phyloP scores from a whole-genome alignment of 176 grass and related monocot genomes.

The Melocanna baccifera region DNA sequence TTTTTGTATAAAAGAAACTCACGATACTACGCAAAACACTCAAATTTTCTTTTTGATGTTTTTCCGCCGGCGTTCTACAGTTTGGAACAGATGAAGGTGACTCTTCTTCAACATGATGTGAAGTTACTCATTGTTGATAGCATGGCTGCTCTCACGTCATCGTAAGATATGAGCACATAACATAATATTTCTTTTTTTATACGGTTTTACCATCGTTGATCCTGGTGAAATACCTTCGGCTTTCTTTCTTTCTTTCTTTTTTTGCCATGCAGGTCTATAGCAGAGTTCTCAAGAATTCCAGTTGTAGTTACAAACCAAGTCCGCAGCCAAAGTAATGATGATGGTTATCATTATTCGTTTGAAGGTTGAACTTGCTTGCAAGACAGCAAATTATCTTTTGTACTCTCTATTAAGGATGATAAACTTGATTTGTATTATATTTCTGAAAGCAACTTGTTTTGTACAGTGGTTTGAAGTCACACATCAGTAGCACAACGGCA shows the following conservation, averaged over 20 bases:
- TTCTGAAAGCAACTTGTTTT: not conserved
- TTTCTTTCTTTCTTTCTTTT: conserved; percentile 23
- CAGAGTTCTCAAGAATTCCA: conserved; percentile 84
- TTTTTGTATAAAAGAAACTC: not conserved
- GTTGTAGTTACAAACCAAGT: conserved; percentile 98
- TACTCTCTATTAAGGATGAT: not conserved
- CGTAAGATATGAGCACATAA: conserved; percentile 43
- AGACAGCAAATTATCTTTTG: not conserved
- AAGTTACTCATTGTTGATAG: conserved; percentile 97
- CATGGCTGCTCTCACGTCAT: conserved; percentile 70
- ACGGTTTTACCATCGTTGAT: not conserved
- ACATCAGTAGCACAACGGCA: not conserved
- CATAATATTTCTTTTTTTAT: conserved; percentile 15
- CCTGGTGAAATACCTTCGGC: conserved; percentile 11
- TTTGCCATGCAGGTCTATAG: conserved; percentile 59
- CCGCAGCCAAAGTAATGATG: conserved; percentile 71
- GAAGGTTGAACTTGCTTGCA: conserved; percentile 61
- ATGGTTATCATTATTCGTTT: conserved; percentile 69
- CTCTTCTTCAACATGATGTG: conserved; percentile 81
- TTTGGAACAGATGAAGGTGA: conserved; percentile 90
- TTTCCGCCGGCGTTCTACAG: conserved; percentile 28
- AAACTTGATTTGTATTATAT: not conserved
- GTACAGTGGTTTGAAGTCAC: not conserved
- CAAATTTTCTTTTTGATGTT: not conserved
- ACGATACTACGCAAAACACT: not conserved